Evolutionary conservation across 2,329 filamentous ascomycete species (phyloP), one percentile per base, ranked within the genome.

Genomic region (Chaetomiaceae sp.): DNA sequence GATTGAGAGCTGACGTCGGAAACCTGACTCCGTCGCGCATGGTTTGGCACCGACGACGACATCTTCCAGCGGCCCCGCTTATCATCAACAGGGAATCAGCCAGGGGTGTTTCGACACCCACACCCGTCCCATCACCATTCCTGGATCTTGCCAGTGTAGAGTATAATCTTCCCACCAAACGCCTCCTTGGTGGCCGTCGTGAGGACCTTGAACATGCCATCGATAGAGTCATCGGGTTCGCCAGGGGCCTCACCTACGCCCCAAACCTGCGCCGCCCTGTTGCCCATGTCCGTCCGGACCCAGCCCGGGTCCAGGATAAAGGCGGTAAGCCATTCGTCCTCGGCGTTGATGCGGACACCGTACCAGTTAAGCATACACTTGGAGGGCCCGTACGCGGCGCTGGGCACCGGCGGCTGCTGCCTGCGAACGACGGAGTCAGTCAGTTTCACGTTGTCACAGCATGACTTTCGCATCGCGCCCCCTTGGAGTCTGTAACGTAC

Each of bases 311-410:
- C 48, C 41, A 53, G 14, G 19, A 37, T 12, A 17, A 54, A 51
- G 3, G 46, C 33, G 17, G 43, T 44, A 14, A 58, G 39, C 52
- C 54, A 56, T 3, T 51, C 40, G 20, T 58, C 56, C 31, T 57
- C 56, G 7, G 27, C 33, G 33, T 58, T 44, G 33, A 55, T 49
- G 8, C 42, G 16, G 6, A 55, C 13, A 21, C 44, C 41, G 27
- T 48, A 56, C 53, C 51, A 57, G 30, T 44, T 23, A 5, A 43
- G 4, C 5, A 56, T 65, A 1, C 66, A 62, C 58, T 79, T 79
- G 45, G 67, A 67, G 1, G 70, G 58, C 0, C 70, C 75, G 52
- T 80, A 78, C 0, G 67, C 65, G 0, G 68, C 64, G 13, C 60
- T 63, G 0, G 67, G 63, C 1, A 69, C 41, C 0, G 59, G 45